These are phyloP conservation scores for Patellaria atrata DNA, from an alignment of 495 filamentous ascomycete species.

Conservation along the genomic window DNA sequence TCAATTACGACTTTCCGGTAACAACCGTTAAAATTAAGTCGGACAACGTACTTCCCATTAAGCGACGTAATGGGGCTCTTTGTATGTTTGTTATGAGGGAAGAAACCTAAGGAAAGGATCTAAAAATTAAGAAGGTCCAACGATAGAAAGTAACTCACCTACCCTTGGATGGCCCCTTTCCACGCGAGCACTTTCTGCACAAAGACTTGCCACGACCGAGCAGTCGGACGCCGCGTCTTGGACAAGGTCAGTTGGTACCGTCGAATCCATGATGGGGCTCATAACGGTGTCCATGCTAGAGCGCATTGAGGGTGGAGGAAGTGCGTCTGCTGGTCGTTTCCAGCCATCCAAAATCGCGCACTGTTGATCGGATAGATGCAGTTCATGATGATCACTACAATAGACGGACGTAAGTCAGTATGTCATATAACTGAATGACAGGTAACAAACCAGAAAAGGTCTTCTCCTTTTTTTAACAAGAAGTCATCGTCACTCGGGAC, in stretches of 20 bases:
- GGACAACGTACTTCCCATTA: constrained; percentile 81
- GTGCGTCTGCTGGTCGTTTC: constrained; percentile 55
- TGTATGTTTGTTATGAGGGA: constrained; percentile 49
- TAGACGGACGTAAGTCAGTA: constrained; percentile 2
- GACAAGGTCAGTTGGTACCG: constrained; percentile 56
- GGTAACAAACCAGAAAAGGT: constrained; percentile 39
- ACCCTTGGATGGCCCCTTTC: constrained; percentile 48
- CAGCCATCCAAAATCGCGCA: constrained; percentile 59
- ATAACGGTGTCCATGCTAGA: constrained; percentile 13
- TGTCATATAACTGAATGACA: neutral
- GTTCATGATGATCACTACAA: constrained; percentile 49
- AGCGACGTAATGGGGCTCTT: constrained; percentile 44
- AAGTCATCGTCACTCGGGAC: constrained; percentile 44
- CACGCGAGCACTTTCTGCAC: constrained; percentile 56
- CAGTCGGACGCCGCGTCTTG: constrained; percentile 93
- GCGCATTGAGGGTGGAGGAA: constrained; percentile 24
- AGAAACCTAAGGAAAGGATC: constrained; percentile 55
- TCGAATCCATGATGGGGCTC: constrained; percentile 39
- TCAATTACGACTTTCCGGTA: constrained; percentile 80
- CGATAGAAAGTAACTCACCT: constrained; percentile 8
- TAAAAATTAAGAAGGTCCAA: constrained; percentile 23
- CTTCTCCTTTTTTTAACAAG: constrained; percentile 23
- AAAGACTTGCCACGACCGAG: constrained; percentile 91
- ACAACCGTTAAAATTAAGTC: constrained; percentile 89
- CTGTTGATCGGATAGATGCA: constrained; percentile 59